Base-by-base conservation (phyloP, 768 basidiomycete species). In the Rhodotorula babjevae region DNA sequence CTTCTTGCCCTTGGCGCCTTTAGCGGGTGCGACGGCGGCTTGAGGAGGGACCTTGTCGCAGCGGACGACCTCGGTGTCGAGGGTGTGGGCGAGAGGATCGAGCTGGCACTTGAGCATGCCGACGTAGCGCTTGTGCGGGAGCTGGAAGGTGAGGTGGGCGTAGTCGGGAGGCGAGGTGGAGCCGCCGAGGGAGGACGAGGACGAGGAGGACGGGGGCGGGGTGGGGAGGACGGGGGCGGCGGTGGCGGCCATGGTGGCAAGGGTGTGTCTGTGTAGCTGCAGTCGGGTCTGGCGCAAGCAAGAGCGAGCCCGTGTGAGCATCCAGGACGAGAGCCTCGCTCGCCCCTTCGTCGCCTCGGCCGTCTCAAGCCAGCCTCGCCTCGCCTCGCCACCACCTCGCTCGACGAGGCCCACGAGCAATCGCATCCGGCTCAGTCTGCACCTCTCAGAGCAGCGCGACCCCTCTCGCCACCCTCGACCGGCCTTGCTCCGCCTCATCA, bases 51-150 rank as follows among this genome's bases (percentile, higher is more conserved):
- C 85, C 47, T 87, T 77, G 7, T 80, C 80, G 65, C 84, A 84
- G 53, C 84, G 83, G 56, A 89, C 83, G 9, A 90, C 84, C 1
- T 80, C 84, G 3, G 89, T 90, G 55, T 82, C 81, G 23, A 92
- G 82, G 63, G 85, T 81, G 56, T 84, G 82, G 29, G 89, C 83
- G 23, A 91, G 84, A 14, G 90, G 90, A 76, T 92, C 88, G 40
- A 89, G 89, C 89, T 78, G 49, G 79, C 90, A 92, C 27, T 89
- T 87, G 42, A 92, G 83, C 25, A 91, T 83, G 58, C 90, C 90
- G 52, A 92, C 90, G 80, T 80, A 33, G 84, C 70, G 69, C 19
- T 71, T 62, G 19, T 61, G 14, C 9, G 65, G 65, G 10, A 78
- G 65, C 3, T 36, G 36, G 61, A 77, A 78, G 10, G 44, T 16